These are phyloP conservation scores for Acanthamoeba royreba DNA, from an alignment of 208 protist genomes.

Conservation along the genomic window DNA sequence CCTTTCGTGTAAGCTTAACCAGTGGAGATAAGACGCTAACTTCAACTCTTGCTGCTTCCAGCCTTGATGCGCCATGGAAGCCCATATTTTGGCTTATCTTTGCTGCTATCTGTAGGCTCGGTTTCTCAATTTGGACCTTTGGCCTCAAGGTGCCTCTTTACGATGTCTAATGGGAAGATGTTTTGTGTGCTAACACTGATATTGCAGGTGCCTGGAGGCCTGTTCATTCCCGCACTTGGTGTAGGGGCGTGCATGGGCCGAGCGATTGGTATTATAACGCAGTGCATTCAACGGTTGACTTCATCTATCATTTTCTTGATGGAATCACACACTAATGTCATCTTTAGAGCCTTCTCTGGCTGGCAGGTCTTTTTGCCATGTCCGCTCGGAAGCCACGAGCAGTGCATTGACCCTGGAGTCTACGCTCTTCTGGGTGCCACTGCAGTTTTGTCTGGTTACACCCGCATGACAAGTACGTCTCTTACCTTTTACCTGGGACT, in stretches of 20 bases:
- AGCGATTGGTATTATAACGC: neutral
- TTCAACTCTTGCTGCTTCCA: neutral
- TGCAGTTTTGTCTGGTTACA: constrained; percentile 51
- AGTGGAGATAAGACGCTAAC: neutral
- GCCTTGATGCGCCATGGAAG: neutral
- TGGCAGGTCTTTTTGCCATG: neutral
- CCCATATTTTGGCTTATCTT: neutral
- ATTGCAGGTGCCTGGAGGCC: neutral
- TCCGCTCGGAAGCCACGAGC: neutral
- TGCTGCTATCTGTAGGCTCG: neutral
- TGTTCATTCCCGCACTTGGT: constrained; percentile 21
- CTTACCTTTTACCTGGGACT: neutral
- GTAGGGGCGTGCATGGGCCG: constrained; percentile 14
- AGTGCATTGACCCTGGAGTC: neutral
- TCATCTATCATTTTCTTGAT: neutral
- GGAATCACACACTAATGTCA: neutral
- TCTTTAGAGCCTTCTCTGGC: neutral
- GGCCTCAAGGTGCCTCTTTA: neutral
- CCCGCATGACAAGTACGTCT: constrained; percentile 56
- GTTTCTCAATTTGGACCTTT: constrained; percentile 17
- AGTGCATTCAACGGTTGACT: neutral
- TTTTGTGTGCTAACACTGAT: neutral
- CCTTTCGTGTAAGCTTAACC: neutral
- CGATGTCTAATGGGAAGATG: neutral
- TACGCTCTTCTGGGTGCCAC: constrained; percentile 61